Conservation (phyloP, 1,284 basidiomycete genomes). For the Rugiboletus extremiorientalis region DNA sequence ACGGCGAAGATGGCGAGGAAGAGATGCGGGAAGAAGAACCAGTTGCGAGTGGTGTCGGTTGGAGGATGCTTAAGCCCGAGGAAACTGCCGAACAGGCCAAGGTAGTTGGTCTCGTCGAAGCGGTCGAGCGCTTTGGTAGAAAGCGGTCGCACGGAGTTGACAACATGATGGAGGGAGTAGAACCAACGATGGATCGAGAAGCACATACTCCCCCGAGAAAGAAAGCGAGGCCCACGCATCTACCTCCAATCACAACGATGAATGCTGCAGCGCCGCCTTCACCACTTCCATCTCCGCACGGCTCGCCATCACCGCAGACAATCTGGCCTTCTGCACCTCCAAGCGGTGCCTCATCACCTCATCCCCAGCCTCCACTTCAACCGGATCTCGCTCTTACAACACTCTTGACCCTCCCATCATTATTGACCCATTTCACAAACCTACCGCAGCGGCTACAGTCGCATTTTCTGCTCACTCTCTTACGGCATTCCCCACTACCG, state of each 20-base stretch:
- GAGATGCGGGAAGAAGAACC: conserved; percentile 72
- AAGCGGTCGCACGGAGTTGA: conserved; percentile 71
- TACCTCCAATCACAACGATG: conserved; percentile 57
- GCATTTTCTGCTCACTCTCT: conserved; percentile 79
- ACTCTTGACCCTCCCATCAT: conserved; percentile 73
- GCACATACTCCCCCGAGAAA: conserved; percentile 66
- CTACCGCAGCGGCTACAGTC: conserved; percentile 78
- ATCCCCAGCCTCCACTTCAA: conserved; percentile 67
- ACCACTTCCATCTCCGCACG: conserved; percentile 77
- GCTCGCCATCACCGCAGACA: conserved; percentile 70
- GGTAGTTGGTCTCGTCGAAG: conserved; percentile 67
- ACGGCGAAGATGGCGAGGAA: conserved; percentile 59
- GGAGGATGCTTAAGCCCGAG: conserved; percentile 70
- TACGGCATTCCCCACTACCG: conserved; percentile 81
- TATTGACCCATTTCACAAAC: conserved; percentile 71
- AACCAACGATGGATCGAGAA: conserved; percentile 51
- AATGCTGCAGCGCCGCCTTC: conserved; percentile 77
- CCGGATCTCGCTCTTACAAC: conserved; percentile 77
- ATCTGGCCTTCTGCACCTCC: conserved; percentile 78
- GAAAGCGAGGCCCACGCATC: conserved; percentile 62
- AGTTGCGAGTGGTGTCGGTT: conserved; percentile 63
- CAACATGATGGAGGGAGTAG: conserved; percentile 77
- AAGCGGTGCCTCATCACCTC: conserved; percentile 67
- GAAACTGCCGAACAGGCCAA: conserved; percentile 50
- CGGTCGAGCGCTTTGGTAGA: conserved; percentile 77